Base-by-base conservation (phyloP, 208 protist genomes). In the Trypanosoma rangeli region DNA sequence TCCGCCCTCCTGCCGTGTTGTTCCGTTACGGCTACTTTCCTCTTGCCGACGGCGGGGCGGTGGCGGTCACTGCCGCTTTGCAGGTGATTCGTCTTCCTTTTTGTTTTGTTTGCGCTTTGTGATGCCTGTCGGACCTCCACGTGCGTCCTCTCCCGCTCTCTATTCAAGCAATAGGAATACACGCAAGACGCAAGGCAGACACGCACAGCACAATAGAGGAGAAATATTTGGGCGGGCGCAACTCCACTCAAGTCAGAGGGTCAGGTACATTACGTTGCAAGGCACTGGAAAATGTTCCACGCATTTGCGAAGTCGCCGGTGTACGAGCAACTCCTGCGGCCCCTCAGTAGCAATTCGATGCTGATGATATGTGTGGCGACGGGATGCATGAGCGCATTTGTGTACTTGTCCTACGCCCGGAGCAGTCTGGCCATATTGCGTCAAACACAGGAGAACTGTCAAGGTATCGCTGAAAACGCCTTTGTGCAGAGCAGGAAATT, bases 341-440 rank as follows among this genome's bases (percentile, higher is more conserved):
- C 83, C 55, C 67, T 92, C 42, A 56, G 73, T 66, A 78, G 69
- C 55, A 83, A 92, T 68, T 68, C 80, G 0, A 76, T 82, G 10
- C 69, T 90, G 3, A 84, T 78, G 18, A 42, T 79, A 3, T 83
- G 77, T 44, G 79, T 90, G 5, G 76, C 74, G 29, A 93, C 86
- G 9, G 86, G 79, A 58, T 55, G 68, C 3, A 52, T 89, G 20
- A 85, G 80, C 63, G 75, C 70, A 48, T 44, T 90, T 49, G 89
- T 78, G 26, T 95, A 91, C 68, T 92, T 79, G 84, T 93, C 78
- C 70, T 92, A 95, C 73, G 72, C 66, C 70, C 64, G 73, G 1
- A 85, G 83, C 16, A 93, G 78, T 15, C 83, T 79, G 56, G 77
- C 55, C 48, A 79, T 56, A 8, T 71, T 93, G 18, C 72, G 84